Percentiles rank a stretch among this genome's conserved stretches.
Evolutionary conservation across 164 flowering plant genomes (phyloP).

Genomic region (Liriodendron chinense): DNA sequence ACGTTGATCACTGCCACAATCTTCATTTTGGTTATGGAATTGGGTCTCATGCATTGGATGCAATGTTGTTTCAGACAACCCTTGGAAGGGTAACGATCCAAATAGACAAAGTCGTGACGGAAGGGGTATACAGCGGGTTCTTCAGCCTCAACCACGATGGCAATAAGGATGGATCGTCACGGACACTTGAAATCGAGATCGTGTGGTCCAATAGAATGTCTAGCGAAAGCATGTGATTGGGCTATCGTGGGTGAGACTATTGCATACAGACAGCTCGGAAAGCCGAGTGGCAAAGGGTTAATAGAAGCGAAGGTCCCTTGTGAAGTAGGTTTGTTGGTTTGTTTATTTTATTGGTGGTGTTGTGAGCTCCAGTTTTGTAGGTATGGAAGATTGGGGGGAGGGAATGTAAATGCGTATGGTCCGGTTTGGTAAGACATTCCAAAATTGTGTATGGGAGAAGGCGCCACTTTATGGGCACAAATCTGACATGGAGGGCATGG

Average conservation of each 20-base stretch:
- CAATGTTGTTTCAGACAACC: conserved; percentile 49
- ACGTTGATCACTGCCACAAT: conserved; percentile 7
- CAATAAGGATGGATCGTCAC: conserved; percentile 70
- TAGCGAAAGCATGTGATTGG: conserved; percentile 31
- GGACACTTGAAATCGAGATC: conserved; percentile 85
- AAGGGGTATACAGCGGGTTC: conserved; percentile 74
- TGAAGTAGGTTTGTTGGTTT: conserved; percentile 8
- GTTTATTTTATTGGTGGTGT: conserved; percentile 2
- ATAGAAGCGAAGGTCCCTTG: conserved; percentile 4
- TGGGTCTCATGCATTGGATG: not conserved
- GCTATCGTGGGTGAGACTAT: not conserved
- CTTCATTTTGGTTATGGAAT: not conserved
- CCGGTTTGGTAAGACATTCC: too few relatives aligned
- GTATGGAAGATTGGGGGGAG: conserved; percentile 23
- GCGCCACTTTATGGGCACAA: not conserved
- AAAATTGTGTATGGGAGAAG: not conserved
- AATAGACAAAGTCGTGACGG: conserved; percentile 82
- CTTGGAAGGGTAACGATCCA: conserved; percentile 87
- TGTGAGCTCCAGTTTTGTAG: conserved; percentile 49
- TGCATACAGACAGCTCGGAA: too few relatives aligned
- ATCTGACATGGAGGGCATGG: not conserved
- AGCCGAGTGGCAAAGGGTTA: not conserved
- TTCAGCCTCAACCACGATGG: conserved; percentile 74
- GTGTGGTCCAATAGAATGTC: conserved; percentile 69
- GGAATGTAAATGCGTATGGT: conserved; percentile 13